Percentiles rank a stretch among this genome's conserved stretches.
Evolutionary conservation across 768 basidiomycete genomes (phyloP).

Genomic region (Cytidiella melzeri): DNA sequence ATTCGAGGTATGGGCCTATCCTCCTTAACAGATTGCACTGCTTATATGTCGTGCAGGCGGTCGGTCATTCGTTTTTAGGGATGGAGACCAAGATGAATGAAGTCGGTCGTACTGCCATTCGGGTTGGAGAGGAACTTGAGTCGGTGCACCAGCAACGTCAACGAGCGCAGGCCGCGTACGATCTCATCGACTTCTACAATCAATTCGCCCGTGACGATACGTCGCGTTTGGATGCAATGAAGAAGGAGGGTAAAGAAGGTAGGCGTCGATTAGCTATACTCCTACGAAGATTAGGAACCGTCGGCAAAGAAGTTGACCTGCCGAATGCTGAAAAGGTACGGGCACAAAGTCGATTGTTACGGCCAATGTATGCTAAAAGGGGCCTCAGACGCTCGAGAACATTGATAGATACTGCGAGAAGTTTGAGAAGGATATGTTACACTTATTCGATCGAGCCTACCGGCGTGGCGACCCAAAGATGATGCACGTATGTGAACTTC

Average conservation of each 20-base stretch:
- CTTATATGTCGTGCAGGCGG: conserved; percentile 45
- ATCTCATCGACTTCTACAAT: conserved; percentile 91
- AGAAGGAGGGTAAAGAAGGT: conserved; percentile 86
- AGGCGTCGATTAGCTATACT: conserved; percentile 85
- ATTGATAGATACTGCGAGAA: conserved; percentile 98
- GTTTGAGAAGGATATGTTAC: conserved; percentile 98
- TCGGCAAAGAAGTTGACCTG: conserved; percentile 91
- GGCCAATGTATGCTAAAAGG: conserved; percentile 1
- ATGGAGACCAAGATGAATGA: conserved; percentile 92
- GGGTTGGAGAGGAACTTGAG: conserved; percentile 96
- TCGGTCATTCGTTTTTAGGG: conserved; percentile 78
- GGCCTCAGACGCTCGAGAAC: conserved; percentile 69
- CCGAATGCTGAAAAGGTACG: conserved; percentile 78
- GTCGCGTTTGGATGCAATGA: conserved; percentile 62
- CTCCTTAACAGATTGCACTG: background rate
- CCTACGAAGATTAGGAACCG: conserved; percentile 73
- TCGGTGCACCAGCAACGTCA: conserved; percentile 88
- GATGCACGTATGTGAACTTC: conserved; percentile 75
- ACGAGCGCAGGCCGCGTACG: conserved; percentile 89
- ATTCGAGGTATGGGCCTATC: conserved; percentile 63
- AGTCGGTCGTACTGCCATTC: conserved; percentile 88
- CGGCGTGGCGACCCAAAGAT: conserved; percentile 96
- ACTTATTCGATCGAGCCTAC: conserved; percentile 93
- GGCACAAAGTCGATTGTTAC: background rate
- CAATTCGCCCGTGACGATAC: conserved; percentile 85